Base-by-base conservation (phyloP, 345 rosid genomes). In the Populus euphratica region DNA sequence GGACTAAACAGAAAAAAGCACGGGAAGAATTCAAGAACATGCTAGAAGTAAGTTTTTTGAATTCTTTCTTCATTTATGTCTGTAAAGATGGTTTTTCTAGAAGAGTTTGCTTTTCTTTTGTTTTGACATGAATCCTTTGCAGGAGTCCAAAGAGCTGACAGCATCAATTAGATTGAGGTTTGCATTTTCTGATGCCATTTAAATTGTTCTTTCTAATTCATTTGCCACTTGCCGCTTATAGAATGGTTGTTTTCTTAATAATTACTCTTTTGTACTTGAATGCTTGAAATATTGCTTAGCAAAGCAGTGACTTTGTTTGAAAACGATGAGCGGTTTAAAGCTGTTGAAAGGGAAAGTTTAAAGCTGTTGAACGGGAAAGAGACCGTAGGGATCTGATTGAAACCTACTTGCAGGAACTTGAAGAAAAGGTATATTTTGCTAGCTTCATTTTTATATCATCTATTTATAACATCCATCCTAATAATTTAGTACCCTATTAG, bases 161-260 rank as follows among this genome's bases (percentile, higher is more conserved):
- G 87, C 93, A 74, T 83, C 90, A 76, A 87, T 89, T 29, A 90
- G 92, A 88, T 96, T 96, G 97, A 93, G 99, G 99, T 96, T 83
- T 86, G 87, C 78, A 73, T 81, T 85, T 77, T 74, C 31, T 49
- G 16, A 38, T 65, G 2, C 29, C 16, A 72, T 47, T 47, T 17
- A n/a, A 25, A 8, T 43, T 39, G 47, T 33, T 49, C 36, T 3
- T 41, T 52, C 10, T 49, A n/a, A 16, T 78, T 21, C 43, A 11
- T 31, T 59, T 36, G 33, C 68, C 49, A 38, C 23, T 61, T 50
- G 68, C n/a, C 50, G 8, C 70, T 62, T 49, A 23, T 75, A 74
- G 33, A 5, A 52, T 69, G 47, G 39, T 64, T 80, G 39, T 8
- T 62, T 59, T 29, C 16, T 38, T 84, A 68, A 63, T 73, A 62